Percentiles rank a stretch among this genome's conserved stretches.
Conservation (phyloP, 164 flowering plant genomes). For the Vitis cinerea region DNA sequence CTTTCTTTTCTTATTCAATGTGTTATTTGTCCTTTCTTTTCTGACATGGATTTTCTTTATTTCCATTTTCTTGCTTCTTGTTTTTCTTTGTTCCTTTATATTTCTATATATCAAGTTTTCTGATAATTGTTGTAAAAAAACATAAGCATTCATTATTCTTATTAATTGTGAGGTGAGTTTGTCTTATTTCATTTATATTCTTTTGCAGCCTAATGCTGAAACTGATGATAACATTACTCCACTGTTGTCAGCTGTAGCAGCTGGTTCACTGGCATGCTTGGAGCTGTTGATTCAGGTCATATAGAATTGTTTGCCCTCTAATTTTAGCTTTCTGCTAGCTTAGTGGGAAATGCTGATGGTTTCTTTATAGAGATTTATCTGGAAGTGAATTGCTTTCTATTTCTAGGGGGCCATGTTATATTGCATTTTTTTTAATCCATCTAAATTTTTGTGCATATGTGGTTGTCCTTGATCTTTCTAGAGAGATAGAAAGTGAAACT, state of each 20-base stretch:
- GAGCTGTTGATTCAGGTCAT: slow-evolving; percentile 82
- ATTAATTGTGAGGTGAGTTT: not conserved
- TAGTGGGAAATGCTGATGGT: not conserved
- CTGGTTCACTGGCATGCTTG: slow-evolving; percentile 73
- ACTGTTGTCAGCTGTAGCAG: slow-evolving; percentile 83
- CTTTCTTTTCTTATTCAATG: too few species aligned
- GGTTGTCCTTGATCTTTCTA: not conserved
- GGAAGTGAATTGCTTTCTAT: not conserved
- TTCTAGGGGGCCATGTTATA: not conserved
- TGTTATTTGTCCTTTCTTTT: too few species aligned
- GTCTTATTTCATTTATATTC: not conserved
- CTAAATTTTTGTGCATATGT: not conserved
- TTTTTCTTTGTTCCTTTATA: too few species aligned
- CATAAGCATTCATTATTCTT: not conserved
- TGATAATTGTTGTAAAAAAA: too few species aligned
- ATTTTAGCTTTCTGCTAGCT: not conserved
- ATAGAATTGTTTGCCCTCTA: slow-evolving; percentile 4
- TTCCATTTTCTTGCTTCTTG: too few species aligned
- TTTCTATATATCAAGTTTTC: too few species aligned
- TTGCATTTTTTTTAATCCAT: not conserved
- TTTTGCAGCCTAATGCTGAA: slow-evolving; percentile 88
- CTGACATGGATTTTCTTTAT: too few species aligned
- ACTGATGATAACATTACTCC: slow-evolving; percentile 89
- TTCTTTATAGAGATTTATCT: not conserved
- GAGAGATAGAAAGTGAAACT: too few species aligned